A percentile compares a stretch with the other conserved stretches of the same genome.
Conservation (phyloP, 2,329 filamentous ascomycete species). For the Geoglossum cookeanum region DNA sequence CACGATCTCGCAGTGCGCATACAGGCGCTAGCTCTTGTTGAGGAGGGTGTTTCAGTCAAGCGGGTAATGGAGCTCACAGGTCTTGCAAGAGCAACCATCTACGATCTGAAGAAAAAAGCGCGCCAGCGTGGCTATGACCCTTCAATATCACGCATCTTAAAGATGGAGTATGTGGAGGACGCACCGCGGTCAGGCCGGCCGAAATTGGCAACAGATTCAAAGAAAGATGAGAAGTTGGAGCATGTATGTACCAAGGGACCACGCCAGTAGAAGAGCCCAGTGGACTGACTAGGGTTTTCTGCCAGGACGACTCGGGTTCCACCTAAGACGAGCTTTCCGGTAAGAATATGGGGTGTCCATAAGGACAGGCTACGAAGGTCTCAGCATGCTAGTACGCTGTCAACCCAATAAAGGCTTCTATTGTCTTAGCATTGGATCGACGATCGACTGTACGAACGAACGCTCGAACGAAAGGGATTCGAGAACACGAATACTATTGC, state of each 20-base stretch:
- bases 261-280: neutral
- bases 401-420: too few species aligned
- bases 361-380: too few species aligned
- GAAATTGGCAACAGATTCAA: neutral
- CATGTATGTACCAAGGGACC: neutral
- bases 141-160: neutral
- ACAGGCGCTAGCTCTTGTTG: neutral
- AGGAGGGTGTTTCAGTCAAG: neutral
- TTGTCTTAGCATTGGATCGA: too few species aligned
- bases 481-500: too few species aligned
- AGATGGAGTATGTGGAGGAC: neutral
- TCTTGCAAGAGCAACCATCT: neutral
- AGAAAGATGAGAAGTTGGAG: neutral
- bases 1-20: neutral
- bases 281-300: neutral
- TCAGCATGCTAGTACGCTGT: too few species aligned
- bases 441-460: too few species aligned
- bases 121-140: neutral
- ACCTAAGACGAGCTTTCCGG: too few species aligned
- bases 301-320: neutral
- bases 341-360: too few species aligned
- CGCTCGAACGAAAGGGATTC: too few species aligned
- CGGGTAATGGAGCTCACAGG: neutral
- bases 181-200: neutral
- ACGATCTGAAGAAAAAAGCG: neutral